phyloP scores from a whole-genome alignment of 75 land plant genomes.

The Adiantum capillusveneris region DNA sequence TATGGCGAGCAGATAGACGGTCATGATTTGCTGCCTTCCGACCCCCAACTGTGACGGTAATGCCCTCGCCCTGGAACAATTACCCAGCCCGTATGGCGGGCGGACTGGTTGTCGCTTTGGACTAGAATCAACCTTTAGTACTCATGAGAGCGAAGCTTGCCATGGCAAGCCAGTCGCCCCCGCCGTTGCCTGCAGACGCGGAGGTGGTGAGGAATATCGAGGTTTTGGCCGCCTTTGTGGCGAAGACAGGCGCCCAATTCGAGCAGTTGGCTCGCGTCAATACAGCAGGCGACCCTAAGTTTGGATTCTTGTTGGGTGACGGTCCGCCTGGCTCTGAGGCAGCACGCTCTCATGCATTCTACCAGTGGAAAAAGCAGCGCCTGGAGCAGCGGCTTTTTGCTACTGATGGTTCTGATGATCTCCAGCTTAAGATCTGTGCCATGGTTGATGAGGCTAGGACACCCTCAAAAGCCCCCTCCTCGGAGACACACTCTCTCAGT shows the following conservation, averaged over 20 bases:
- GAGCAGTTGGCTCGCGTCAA: constrained; percentile 29
- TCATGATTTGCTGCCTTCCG: too few species aligned
- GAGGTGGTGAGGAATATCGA: constrained; percentile 34
- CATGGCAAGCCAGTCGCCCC: constrained; percentile 9
- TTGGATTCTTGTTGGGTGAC: constrained; percentile 35
- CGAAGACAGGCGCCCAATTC: constrained; percentile 27
- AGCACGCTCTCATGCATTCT: constrained; percentile 32
- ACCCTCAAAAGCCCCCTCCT: background rate
- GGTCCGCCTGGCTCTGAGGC: constrained; percentile 30
- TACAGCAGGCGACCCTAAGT: constrained; percentile 40
- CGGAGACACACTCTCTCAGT: too few species aligned
- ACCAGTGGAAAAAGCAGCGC: constrained; percentile 37
- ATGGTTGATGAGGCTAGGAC: background rate
- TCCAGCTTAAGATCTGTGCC: constrained; percentile 1
- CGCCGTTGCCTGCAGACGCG: constrained; percentile 23
- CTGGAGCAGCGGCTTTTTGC: background rate
- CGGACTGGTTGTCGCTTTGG: too few species aligned
- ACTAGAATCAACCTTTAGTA: too few species aligned
- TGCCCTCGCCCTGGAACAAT: too few species aligned
- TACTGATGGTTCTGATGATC: background rate
- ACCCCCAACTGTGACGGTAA: too few species aligned
- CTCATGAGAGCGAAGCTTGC: too few species aligned
- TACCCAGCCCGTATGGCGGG: too few species aligned
- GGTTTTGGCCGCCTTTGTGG: constrained; percentile 25
- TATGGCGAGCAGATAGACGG: too few species aligned